Evolutionary conservation across 2,329 filamentous ascomycete genomes (phyloP), one percentile per base, ranked within the genome.

Genomic region (Aspergillus flavus): DNA sequence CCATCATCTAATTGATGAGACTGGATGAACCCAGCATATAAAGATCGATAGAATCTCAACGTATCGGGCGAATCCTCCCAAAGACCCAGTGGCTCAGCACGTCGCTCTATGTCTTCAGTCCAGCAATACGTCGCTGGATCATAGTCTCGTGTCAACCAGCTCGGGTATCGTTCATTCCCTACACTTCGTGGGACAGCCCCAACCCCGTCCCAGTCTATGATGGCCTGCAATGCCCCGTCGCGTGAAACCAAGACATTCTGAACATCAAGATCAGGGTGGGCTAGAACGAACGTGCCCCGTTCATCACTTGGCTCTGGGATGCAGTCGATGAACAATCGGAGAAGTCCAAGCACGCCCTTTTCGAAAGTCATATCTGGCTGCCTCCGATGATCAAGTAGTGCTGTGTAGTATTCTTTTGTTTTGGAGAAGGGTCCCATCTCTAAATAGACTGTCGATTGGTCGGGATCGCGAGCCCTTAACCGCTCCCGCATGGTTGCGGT

Each of bases 121-220:
- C 52, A 55, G 32, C 32, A 10, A 55, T 55, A 55, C 21, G 1
- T 55, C n/a, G n/a, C n/a, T 5, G 52, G 34, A 26, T 73, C 69
- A 70, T 70, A 73, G 61, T 72, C 70, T 11, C 65, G 59, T 19
- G 67, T 71, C 16, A 72, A 64, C 67, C 66, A 73, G 1, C 65
- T 52, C 28, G 70, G 70, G 39, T 68, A 68, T 19, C 57, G 30
- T 30, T 64, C 57, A 61, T 72, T 73, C 5, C 72, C 75, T 32
- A 73, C 9, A 30, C 52, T 66, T 6, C 66, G 68, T 19, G 75
- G 72, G 16, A 69, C 63, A 7, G 66, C 62, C 19, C 57, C 61
- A 6, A 73, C 64, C 10, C 66, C 68, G 43, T 75, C 72, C 75
- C 73, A 77, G 63, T 75, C 74, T 28, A 77, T 73, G 6, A 76